Evolutionary conservation across 257 asterid species (phyloP).

Genomic region (Solanum sitiens): DNA sequence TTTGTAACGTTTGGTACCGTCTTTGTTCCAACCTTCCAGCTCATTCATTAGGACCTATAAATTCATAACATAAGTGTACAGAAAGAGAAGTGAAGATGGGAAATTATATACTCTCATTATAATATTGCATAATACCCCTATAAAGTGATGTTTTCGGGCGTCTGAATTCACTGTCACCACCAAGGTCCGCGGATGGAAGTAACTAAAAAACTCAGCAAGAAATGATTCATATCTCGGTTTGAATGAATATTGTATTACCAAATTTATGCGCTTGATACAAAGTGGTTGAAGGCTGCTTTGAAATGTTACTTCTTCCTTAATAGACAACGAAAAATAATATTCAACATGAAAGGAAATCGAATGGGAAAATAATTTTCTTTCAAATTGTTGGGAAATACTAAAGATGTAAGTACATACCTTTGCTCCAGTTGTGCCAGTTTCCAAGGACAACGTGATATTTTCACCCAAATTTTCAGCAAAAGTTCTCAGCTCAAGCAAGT

Average conservation of each 20-base stretch:
- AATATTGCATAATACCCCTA: not conserved
- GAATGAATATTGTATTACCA: not conserved
- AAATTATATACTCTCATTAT: not conserved
- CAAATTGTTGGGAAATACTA: no score
- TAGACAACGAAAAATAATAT: not conserved
- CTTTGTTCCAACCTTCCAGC: not conserved
- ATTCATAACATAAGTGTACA: not conserved
- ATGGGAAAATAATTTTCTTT: not conserved
- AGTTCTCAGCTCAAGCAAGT: not conserved
- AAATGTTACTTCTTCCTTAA: not conserved
- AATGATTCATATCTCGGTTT: not conserved
- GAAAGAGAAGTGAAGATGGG: not conserved
- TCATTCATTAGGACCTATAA: not conserved
- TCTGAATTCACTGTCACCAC: not conserved
- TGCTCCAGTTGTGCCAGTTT: not conserved
- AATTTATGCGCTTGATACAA: not conserved
- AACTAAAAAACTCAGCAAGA: not conserved
- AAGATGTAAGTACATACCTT: not conserved
- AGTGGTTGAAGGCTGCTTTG: not conserved
- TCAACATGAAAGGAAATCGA: not conserved
- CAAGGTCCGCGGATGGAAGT: not conserved
- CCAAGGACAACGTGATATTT: not conserved
- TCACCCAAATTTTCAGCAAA: not conserved
- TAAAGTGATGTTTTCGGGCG: not conserved
- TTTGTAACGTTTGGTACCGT: not conserved